Evolutionary conservation across 2,329 filamentous ascomycete genomes (phyloP).

Genomic region (Aspergillus cejpii): DNA sequence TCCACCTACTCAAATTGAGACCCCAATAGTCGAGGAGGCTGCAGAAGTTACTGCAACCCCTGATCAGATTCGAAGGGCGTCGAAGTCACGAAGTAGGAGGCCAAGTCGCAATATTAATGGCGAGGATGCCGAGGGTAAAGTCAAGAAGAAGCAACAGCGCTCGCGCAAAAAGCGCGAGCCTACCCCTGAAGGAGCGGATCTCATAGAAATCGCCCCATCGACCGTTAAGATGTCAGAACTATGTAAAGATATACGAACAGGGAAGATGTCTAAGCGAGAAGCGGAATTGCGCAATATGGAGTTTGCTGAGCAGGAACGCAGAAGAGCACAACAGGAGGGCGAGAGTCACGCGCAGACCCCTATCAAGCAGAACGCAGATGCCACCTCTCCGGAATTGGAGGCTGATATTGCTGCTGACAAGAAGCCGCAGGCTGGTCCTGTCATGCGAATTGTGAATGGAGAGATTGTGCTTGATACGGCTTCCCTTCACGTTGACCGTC

Average conservation of each 20-base stretch:
- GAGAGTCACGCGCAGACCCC: constrained; percentile 13
- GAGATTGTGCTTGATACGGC: constrained; percentile 50
- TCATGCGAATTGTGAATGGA: constrained; percentile 52
- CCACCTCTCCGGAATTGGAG: constrained; percentile 18
- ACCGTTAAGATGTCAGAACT: constrained; percentile 54
- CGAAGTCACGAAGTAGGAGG: constrained; percentile 23
- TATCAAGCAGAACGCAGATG: constrained; percentile 25
- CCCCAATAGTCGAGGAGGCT: constrained; percentile 15
- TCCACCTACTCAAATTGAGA: constrained; percentile 26
- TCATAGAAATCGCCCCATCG: constrained; percentile 48
- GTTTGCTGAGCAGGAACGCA: constrained; percentile 47
- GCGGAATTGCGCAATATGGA: constrained; percentile 53
- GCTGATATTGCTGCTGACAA: constrained; percentile 17
- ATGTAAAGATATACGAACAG: constrained; percentile 48
- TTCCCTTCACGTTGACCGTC: constrained; percentile 51
- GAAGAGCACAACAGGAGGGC: constrained; percentile 35
- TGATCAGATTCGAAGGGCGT: constrained; percentile 16
- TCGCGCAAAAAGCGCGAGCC: constrained; percentile 33
- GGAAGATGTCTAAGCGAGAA: constrained; percentile 53
- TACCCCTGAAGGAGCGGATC: constrained; percentile 46
- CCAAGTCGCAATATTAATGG: constrained; percentile 20
- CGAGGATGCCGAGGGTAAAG: constrained; percentile 21
- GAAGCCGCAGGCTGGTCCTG: constrained; percentile 37
- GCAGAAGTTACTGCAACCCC: constrained; percentile 18
- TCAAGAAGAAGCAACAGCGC: constrained; percentile 22